Base-by-base conservation (phyloP, 2,329 filamentous ascomycete genomes). In the Colletotrichum tofieldiae region DNA sequence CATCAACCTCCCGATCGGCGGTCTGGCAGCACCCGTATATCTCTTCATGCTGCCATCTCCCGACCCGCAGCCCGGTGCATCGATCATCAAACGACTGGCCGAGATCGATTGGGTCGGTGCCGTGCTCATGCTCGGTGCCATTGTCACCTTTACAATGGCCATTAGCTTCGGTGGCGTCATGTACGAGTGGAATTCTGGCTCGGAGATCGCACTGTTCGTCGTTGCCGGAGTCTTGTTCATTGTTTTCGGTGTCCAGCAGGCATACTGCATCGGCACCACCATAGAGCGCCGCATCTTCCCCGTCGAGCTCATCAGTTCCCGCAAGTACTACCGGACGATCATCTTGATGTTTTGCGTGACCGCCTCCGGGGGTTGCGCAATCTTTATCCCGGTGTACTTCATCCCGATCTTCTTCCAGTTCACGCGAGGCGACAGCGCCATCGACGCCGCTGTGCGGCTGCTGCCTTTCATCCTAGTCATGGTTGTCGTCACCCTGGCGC, bases 371-470 rank as follows among this genome's bases (percentile, higher is more conserved):
- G 67, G 71, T 12, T 73, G 49, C 5, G 71, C 65, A 12, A 71
- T 75, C 32, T 79, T 76, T 54, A 68, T 79, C 6, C 71, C 75
- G 35, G 75, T 85, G 29, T 88, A 87, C 76, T 88, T 84, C 75
- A 83, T 88, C 20, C 86, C 86, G 0, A 76, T 88, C 7, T 87
- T 82, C 77, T 88, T 88, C 77, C 82, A 86, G 71, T 88, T 87
- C 75, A 81, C 81, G 3, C 78, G 78, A 2, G 81, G 81, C 8
- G 85, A 87, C 1, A 77, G 74, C 0, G 79, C 84, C 0, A 75
- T 87, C 3, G 71, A 82, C 18, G 81, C 84, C 12, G 84, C 78
- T 0, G 80, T 85, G 0, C 78, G 81, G 12, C 77, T 86, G 1
- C 76, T 87, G 8, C 84, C 85, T 0, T 80, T 84, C 62, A 82